Base-by-base conservation (phyloP, 1,284 basidiomycete genomes). In the Apiotrichum domesticum region DNA sequence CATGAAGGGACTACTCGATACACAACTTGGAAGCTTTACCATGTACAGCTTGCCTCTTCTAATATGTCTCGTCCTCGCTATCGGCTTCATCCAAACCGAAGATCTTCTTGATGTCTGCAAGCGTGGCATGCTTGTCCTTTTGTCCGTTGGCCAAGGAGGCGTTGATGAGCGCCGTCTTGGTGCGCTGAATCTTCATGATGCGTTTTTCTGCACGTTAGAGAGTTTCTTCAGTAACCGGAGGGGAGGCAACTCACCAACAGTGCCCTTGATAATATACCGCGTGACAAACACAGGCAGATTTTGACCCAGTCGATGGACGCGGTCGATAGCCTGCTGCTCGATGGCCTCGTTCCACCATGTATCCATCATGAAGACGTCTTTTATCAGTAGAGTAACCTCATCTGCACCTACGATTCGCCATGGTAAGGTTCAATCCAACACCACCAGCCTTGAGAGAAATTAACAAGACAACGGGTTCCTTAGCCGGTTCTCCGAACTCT, bases 351-450 rank as follows among this genome's bases (percentile, higher is more conserved):
- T 94, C 90, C 90, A 95, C 90, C 90, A 94, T 61, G 90, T 93
- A 66, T 95, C 92, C 89, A 94, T 92, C 89, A 94, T 90, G 73
- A 90, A 93, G 3, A 93, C 90, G 73, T 91, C 81, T 91, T 51
- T 4, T 4, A 54, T 63, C 44, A 61, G 62, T 46, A 29, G 8
- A 4, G 3, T 42, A 33, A 15, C 43, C 3, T 1, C 6, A 4
- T 8, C 29, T 29, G 29, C 13, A 62, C 67, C 55, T 51, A 73
- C 68, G 65, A 45, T 72, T 72, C 7, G 70, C 71, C 66, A 72
- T 71, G 15, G 67, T 74, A 87, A 77, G 55, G 51, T 93, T 92
- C 56, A 92, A 72, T 9, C 94, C 94, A 5, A 97, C 93, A 10
- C 95, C 94, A 21, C 94, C 94, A 0, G 94, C 95, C 71, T 93